These are phyloP conservation scores for Rheum nobile DNA, from an alignment of 148 eudicot genomes.

Conservation along the genomic window DNA sequence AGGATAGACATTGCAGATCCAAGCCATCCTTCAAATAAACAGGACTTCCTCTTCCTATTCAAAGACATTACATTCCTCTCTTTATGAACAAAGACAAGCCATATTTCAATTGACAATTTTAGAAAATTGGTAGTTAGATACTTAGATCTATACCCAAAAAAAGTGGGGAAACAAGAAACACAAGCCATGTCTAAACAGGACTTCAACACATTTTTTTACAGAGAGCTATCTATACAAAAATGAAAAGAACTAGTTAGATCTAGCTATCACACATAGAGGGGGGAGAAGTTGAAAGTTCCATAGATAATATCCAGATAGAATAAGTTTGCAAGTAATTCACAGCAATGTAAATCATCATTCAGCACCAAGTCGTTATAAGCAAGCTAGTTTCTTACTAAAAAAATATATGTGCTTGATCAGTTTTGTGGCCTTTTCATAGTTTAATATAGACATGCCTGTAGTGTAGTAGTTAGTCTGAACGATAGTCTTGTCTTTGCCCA, in stretches of 20 bases:
- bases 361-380: not conserved
- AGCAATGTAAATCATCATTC: not conserved
- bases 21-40: not conserved
- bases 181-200: too few species aligned
- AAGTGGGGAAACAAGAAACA: too few species aligned
- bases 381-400: too few species aligned
- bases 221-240: too few species aligned
- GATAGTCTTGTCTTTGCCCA: conserved; percentile 30
- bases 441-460: not conserved
- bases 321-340: too few species aligned
- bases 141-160: too few species aligned
- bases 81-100: not conserved
- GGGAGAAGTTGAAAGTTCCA: not conserved
- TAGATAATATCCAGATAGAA: too few species aligned
- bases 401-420: not conserved
- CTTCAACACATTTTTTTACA: too few species aligned
- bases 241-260: too few species aligned
- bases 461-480: conserved; percentile 29
- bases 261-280: not conserved
- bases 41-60: not conserved
- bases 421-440: not conserved
- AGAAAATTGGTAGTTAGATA: too few species aligned
- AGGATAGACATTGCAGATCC: not conserved
- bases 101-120: not conserved
- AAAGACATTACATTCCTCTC: too few species aligned